Conservation (phyloP, 495 filamentous ascomycete genomes). For the Peziza echinospora region DNA sequence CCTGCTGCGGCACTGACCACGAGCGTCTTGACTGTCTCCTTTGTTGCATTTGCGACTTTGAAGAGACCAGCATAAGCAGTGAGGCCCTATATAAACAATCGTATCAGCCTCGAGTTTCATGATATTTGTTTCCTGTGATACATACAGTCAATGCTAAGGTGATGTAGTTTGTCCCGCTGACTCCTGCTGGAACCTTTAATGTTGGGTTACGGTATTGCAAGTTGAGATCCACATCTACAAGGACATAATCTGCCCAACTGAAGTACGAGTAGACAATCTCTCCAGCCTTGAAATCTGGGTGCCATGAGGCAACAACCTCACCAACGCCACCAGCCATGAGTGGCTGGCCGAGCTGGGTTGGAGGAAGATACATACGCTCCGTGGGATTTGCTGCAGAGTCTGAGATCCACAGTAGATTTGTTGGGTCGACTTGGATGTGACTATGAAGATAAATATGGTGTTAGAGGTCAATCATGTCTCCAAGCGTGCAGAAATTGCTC, state of each 20-base stretch:
- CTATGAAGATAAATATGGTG: neutral
- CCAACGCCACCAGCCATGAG: neutral
- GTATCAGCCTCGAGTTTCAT: no score
- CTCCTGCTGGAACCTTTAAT: no score
- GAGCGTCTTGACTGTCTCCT: conserved; percentile 37
- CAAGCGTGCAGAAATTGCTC: no score
- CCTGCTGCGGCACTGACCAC: conserved; percentile 49
- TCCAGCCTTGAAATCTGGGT: conserved; percentile 27
- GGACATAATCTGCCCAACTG: conserved; percentile 43
- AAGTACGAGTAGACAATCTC: conserved; percentile 28
- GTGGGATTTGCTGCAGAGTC: neutral
- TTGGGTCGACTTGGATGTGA: neutral
- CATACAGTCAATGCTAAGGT: no score
- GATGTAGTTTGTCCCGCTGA: no score
- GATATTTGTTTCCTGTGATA: no score
- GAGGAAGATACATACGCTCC: neutral
- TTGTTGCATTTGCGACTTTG: no score
- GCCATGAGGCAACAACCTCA: no score
- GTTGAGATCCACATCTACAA: conserved; percentile 29
- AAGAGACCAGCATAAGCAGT: no score
- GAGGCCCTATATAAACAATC: no score
- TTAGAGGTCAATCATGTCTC: no score
- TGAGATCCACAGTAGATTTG: neutral
- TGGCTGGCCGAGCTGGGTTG: neutral
- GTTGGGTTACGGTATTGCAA: no score